These are phyloP conservation scores for Fonsecaea multimorphosa DNA, from an alignment of 2,329 filamentous ascomycete species.

Conservation along the genomic window DNA sequence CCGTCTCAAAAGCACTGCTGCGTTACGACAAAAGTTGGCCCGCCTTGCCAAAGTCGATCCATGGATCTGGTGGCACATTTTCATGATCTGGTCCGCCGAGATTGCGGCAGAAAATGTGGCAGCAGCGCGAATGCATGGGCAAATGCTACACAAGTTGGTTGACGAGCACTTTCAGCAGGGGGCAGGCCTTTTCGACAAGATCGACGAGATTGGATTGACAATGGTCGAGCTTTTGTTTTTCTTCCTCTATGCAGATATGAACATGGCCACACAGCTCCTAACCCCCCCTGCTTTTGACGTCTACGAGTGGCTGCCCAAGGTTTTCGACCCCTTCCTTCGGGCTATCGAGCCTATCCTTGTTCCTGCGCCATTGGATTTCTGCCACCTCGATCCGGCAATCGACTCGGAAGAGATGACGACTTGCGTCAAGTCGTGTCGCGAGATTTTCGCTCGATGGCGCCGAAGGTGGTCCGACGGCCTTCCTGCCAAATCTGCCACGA, in stretches of 20 bases:
- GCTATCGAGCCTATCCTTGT: neutral
- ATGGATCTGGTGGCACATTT: slow-evolving; percentile 1
- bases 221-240: slow-evolving; percentile 5
- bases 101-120: neutral
- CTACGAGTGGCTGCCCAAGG: neutral
- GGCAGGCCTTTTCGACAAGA: neutral
- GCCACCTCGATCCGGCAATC: neutral
- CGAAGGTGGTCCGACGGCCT: neutral
- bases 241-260: slow-evolving; percentile 1
- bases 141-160: neutral
- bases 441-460: neutral
- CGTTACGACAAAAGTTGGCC: neutral
- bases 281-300: neutral
- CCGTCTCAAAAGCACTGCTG: neutral
- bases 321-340: neutral
- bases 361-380: slow-evolving; percentile 8
- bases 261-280: neutral
- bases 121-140: neutral
- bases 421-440: neutral
- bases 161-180: neutral
- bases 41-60: neutral
- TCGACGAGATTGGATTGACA: neutral
- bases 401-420: slow-evolving; percentile 3
- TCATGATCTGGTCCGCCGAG: slow-evolving; percentile 1
- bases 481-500: neutral